These are phyloP conservation scores for Penicillium nordicum DNA, from an alignment of 2,329 filamentous ascomycete species.

Conservation along the genomic window DNA sequence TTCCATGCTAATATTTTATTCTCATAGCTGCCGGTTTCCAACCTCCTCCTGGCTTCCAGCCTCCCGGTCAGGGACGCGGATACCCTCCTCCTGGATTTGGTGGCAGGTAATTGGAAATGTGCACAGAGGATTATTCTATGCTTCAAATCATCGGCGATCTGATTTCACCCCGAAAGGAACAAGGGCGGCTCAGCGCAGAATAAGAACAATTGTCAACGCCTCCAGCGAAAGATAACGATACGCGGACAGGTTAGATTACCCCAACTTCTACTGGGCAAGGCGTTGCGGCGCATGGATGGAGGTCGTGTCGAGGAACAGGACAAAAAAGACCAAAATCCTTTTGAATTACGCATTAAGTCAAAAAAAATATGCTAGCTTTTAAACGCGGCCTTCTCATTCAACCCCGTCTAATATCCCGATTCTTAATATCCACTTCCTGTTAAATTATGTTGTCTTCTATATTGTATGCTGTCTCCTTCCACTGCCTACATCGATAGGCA, in stretches of 20 bases:
- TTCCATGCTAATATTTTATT: constrained; percentile 35
- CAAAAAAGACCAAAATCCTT: constrained; percentile 23
- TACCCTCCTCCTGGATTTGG: constrained; percentile 52
- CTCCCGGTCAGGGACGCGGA: constrained; percentile 54
- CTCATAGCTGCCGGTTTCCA: constrained; percentile 51
- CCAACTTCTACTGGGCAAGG: constrained; percentile 37
- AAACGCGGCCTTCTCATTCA: constrained; percentile 5
- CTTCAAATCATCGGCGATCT: constrained; percentile 22
- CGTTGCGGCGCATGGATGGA: constrained; percentile 43
- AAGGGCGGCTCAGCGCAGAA: constrained; percentile 11
- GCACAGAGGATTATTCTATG: constrained; percentile 23
- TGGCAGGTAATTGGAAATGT: constrained; percentile 36
- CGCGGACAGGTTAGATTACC: constrained; percentile 27
- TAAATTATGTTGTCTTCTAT: neutral
- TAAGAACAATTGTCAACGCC: constrained; percentile 11
- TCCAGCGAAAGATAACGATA: constrained; percentile 17
- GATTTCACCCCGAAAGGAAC: constrained; percentile 17
- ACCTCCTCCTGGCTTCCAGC: constrained; percentile 71
- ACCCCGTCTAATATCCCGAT: neutral
- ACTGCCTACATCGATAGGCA: neutral
- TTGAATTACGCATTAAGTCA: constrained; percentile 18
- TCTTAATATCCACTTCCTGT: neutral
- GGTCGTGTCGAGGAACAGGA: constrained; percentile 30
- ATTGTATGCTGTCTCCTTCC: neutral
- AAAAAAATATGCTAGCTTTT: constrained; percentile 18